phyloP scores from a whole-genome alignment of 805 yeast genomes.

The Zygotorulaspora florentina region DNA sequence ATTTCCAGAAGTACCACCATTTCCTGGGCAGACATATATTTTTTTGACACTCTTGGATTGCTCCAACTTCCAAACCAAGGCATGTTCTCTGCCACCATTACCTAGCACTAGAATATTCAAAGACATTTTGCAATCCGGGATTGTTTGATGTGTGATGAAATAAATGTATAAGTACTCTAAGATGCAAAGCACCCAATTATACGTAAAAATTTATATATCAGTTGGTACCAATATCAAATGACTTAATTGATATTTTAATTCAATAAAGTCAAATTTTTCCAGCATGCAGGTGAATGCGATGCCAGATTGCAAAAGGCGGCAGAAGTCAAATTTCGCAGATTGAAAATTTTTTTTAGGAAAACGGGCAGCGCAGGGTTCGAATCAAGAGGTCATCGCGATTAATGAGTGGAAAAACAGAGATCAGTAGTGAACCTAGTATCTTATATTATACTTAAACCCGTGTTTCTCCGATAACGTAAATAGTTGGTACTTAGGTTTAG shows the following conservation, averaged over 20 bases:
- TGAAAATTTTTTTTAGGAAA: not conserved
- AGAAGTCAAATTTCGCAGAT: not conserved
- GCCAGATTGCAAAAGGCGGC: not conserved
- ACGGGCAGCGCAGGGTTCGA: not conserved
- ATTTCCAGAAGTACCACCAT: constrained; percentile 77
- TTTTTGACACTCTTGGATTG: constrained; percentile 69
- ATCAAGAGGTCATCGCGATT: not conserved
- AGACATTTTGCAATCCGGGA: constrained; percentile 15
- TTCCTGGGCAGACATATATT: constrained; percentile 93
- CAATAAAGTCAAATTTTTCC: not conserved
- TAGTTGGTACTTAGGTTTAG: not conserved
- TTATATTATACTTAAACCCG: no score
- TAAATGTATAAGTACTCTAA: not conserved
- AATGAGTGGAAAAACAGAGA: not conserved
- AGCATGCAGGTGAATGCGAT: not conserved
- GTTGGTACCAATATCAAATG: not conserved
- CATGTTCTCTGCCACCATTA: constrained; percentile 99
- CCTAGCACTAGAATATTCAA: constrained; percentile 82
- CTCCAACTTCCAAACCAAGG: constrained; percentile 84
- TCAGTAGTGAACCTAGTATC: no score
- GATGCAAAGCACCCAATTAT: not conserved
- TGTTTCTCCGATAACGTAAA: no score
- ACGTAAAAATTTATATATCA: not conserved
- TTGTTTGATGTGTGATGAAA: not conserved
- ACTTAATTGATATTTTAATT: not conserved